Evolutionary conservation across 495 filamentous ascomycete genomes (phyloP).

Genomic region (Daldinia caldariorum): DNA sequence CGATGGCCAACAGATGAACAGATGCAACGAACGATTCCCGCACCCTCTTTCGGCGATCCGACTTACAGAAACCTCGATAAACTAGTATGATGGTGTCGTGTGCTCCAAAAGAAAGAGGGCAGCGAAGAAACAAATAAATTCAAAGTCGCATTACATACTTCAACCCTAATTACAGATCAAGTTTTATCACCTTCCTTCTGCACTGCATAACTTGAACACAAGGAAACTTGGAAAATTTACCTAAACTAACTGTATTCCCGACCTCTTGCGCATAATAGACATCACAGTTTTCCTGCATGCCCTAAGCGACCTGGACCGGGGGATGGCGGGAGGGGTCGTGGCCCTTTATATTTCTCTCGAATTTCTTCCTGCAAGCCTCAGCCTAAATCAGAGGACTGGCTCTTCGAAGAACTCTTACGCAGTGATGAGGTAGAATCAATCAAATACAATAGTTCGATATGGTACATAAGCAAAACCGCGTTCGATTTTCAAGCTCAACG

Average conservation of each 20-base stretch:
- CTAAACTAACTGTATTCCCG: slow-evolving; percentile 16
- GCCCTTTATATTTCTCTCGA: slow-evolving; percentile 31
- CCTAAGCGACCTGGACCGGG: slow-evolving; percentile 28
- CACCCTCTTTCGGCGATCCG: slow-evolving; percentile 20
- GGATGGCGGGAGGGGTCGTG: slow-evolving; percentile 33
- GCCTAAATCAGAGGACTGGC: slow-evolving; percentile 45
- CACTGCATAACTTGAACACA: slow-evolving; percentile 17
- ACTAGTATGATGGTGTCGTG: slow-evolving; percentile 26
- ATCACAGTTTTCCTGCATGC: slow-evolving; percentile 32
- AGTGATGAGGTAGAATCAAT: neutral
- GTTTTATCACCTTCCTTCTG: neutral
- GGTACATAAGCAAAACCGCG: neutral
- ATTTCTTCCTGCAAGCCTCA: slow-evolving; percentile 45
- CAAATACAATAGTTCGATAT: slow-evolving; percentile 9
- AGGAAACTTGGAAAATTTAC: slow-evolving; percentile 25
- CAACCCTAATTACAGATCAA: slow-evolving; percentile 17
- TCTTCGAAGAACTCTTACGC: slow-evolving; percentile 22
- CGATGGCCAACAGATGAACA: slow-evolving; percentile 23
- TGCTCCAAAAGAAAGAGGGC: slow-evolving; percentile 19
- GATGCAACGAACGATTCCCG: slow-evolving; percentile 31
- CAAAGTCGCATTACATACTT: slow-evolving; percentile 16
- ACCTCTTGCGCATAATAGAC: slow-evolving; percentile 15
- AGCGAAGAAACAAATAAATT: slow-evolving; percentile 14
- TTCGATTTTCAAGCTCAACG: slow-evolving; percentile 7
- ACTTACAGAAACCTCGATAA: slow-evolving; percentile 22